These are phyloP conservation scores for Pestalotiopsis fici DNA, from an alignment of 2,329 filamentous ascomycete genomes.

Conservation along the genomic window DNA sequence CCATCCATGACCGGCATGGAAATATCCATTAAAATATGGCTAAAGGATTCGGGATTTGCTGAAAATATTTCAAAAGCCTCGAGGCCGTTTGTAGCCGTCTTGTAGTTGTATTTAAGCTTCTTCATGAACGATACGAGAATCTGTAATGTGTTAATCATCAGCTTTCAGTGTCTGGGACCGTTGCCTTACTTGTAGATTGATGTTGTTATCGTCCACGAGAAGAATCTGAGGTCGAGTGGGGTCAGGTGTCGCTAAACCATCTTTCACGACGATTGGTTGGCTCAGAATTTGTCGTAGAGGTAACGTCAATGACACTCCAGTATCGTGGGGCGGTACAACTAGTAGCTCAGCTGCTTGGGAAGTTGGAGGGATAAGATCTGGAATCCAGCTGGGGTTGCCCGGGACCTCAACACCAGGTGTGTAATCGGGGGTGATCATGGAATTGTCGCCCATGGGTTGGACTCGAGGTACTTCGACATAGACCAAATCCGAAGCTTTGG, in stretches of 20 bases:
- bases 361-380: neutral
- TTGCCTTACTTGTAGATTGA: constrained; percentile 32
- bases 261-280: neutral
- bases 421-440: neutral
- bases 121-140: constrained; percentile 31
- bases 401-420: neutral
- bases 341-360: neutral
- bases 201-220: constrained; percentile 42
- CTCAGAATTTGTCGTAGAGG: neutral
- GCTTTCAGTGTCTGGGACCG: neutral
- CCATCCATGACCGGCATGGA: constrained; percentile 49
- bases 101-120: constrained; percentile 29
- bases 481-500: neutral
- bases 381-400: neutral
- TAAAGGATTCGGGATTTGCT: constrained; percentile 10
- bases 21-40: constrained; percentile 24
- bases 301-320: neutral
- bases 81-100: constrained; percentile 36
- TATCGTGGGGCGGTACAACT: neutral
- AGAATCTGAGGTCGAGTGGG: constrained; percentile 22
- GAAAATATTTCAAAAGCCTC: constrained; percentile 37
- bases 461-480: constrained; percentile 10
- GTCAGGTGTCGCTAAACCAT: neutral
- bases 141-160: neutral
- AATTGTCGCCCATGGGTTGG: neutral